Evolutionary conservation across 2,329 filamentous ascomycete species (phyloP).

Genomic region (Atkinsonella hypoxylon): DNA sequence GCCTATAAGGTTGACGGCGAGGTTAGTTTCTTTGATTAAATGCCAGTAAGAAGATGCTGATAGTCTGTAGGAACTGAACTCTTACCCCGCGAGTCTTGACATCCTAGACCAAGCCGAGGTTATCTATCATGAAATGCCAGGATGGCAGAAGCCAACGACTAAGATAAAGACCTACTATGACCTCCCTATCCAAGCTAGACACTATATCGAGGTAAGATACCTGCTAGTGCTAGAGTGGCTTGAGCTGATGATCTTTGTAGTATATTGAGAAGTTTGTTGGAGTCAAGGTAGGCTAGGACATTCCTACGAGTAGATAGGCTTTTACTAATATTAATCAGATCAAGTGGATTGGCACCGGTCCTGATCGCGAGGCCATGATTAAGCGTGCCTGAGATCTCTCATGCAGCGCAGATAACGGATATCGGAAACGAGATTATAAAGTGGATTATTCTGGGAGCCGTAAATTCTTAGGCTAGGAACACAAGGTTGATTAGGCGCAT

Average conservation of each 20-base stretch:
- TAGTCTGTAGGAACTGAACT: slow-evolving; percentile 16
- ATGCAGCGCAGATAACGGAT: background rate
- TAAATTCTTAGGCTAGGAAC: too few species aligned
- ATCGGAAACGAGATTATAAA: background rate
- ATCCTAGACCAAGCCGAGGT: slow-evolving; percentile 48
- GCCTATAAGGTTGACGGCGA: slow-evolving; percentile 43
- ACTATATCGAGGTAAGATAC: slow-evolving; percentile 42
- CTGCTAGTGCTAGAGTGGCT: slow-evolving; percentile 1
- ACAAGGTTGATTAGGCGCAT: too few species aligned
- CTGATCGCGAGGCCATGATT: slow-evolving; percentile 11
- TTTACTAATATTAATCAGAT: slow-evolving; percentile 12
- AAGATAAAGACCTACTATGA: slow-evolving; percentile 47
- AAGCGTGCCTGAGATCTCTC: slow-evolving; percentile 4
- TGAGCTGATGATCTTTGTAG: slow-evolving; percentile 11
- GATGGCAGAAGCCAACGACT: slow-evolving; percentile 56
- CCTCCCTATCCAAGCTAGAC: slow-evolving; percentile 49
- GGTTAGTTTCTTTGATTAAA: slow-evolving; percentile 10
- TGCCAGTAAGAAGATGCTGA: slow-evolving; percentile 16
- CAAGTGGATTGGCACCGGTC: slow-evolving; percentile 12
- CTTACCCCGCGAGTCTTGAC: slow-evolving; percentile 54
- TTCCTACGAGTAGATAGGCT: slow-evolving; percentile 4
- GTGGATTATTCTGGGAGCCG: too few species aligned
- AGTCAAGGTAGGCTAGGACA: slow-evolving; percentile 30
- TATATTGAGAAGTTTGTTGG: slow-evolving; percentile 56
- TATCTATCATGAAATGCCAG: slow-evolving; percentile 54